Evolutionary conservation across 129 eudicot genomes (phyloP).

Genomic region (Arctium lappa): DNA sequence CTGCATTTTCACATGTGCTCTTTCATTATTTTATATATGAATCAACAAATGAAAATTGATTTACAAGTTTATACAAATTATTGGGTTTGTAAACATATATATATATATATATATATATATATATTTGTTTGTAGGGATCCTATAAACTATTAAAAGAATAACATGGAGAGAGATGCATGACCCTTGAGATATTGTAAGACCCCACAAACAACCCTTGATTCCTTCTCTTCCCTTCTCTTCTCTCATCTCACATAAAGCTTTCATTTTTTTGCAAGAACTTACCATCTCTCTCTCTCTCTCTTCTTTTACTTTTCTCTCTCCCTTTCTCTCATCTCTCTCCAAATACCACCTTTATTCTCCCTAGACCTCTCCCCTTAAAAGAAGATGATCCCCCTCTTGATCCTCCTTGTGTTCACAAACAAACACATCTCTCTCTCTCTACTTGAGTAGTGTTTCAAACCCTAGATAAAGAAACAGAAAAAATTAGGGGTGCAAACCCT

Average conservation of each 20-base stretch:
- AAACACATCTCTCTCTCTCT: slow-evolving; percentile 21
- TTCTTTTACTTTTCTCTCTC: slow-evolving; percentile 23
- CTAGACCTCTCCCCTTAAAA: slow-evolving; percentile 70
- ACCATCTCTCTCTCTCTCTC: slow-evolving; percentile 37
- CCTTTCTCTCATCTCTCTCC: slow-evolving; percentile 26
- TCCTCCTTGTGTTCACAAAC: slow-evolving; percentile 87
- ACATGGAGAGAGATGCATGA: slow-evolving; percentile 34
- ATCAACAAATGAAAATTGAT: too few relatives aligned
- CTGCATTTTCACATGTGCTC: too few relatives aligned
- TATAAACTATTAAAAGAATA: background rate
- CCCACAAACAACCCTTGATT: slow-evolving; percentile 41
- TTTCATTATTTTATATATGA: too few relatives aligned
- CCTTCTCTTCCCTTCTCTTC: slow-evolving; percentile 32
- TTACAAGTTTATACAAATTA: too few relatives aligned
- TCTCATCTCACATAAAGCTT: slow-evolving; percentile 37
- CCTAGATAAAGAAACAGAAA: slow-evolving; percentile 34
- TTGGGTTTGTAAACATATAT: background rate
- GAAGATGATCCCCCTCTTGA: slow-evolving; percentile 53
- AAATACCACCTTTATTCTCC: slow-evolving; percentile 72
- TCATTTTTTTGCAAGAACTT: slow-evolving; percentile 67
- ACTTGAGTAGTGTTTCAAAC: slow-evolving; percentile 41
- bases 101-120: background rate
- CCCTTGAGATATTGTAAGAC: slow-evolving; percentile 39
- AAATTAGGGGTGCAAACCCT: slow-evolving; percentile 14
- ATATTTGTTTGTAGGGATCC: background rate